Conservation (phyloP, 2,329 filamentous ascomycete genomes). For the Westerdykella ornata region DNA sequence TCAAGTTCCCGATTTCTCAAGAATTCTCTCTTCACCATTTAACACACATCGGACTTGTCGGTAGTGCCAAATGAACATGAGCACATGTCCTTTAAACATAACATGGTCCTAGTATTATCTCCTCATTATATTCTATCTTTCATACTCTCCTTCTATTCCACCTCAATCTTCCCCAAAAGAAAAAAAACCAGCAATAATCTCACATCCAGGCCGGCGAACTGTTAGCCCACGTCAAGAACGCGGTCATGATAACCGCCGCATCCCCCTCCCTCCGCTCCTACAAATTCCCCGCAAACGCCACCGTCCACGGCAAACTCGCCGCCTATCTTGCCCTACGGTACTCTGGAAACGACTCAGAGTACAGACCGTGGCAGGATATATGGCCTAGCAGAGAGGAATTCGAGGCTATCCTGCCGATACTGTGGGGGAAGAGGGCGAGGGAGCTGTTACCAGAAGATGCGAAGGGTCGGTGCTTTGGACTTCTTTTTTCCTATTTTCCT, state of each 20-base stretch:
- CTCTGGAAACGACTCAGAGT: constrained; percentile 37
- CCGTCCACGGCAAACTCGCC: constrained; percentile 68
- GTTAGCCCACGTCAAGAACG: constrained; percentile 59
- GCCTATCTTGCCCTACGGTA: constrained; percentile 53
- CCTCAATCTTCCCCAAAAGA: too few relatives aligned
- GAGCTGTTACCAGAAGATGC: constrained; percentile 35
- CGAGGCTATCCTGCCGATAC: constrained; percentile 49
- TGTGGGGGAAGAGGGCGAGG: constrained; percentile 45
- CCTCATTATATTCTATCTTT: too few relatives aligned
- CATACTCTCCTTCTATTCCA: too few relatives aligned
- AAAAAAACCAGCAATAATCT: too few relatives aligned
- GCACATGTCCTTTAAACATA: too few relatives aligned
- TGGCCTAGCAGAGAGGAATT: constrained; percentile 61
- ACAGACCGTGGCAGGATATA: constrained; percentile 56
- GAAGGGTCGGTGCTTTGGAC: too few relatives aligned
- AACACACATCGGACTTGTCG: too few relatives aligned
- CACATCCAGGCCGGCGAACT: constrained; percentile 50
- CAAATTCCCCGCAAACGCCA: constrained; percentile 49
- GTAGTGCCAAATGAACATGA: too few relatives aligned
- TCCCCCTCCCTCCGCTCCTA: constrained; percentile 46
- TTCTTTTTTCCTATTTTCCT: too few relatives aligned
- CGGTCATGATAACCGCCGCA: constrained; percentile 57
- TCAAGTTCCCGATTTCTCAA: too few relatives aligned
- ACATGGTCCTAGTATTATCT: too few relatives aligned
- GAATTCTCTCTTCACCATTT: too few relatives aligned